Base-by-base conservation (phyloP, 441 rosid genomes). In the Sinapis alba region DNA sequence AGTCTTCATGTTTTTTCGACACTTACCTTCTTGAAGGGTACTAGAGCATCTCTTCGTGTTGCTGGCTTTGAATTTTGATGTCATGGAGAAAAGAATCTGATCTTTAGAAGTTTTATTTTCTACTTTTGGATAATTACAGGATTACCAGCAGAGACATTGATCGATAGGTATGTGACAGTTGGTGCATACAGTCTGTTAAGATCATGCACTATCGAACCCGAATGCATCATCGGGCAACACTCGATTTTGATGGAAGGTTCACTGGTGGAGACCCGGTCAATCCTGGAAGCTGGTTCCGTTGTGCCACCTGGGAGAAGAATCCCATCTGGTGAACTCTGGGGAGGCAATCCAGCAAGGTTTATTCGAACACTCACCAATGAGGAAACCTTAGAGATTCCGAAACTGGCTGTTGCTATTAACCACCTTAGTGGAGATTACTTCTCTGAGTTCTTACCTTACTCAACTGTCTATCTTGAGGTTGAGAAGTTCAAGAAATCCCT, bases 241-340 rank as follows among this genome's bases (percentile, higher is more conserved):
- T 96, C 99, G 6, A 93, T 91, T 74, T 93, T 96, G 26, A 93
- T 93, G 97, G 99, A 96, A 86, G 98, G 99, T 61, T 96, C 99
- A 16, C 78, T 96, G 80, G 91, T 96, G 7, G 99, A 96, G 84
- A 91, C 94, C 1, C 93, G 88, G 23, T 84, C 99, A 11, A 96
- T 96, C 68, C 86, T 96, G n/a, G 99, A 96, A 85, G 99, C 99
- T 9, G 99, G 98, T 15, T 91, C 99, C 3, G 96, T 96, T 62
- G 84, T 96, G 34, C 98, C 97, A 64, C 99, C 99, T 20, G 98
- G 98, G 19, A 87, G 99, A 77, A 86, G 97, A 85, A 93, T 96
- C 69, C 99, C 98, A 61, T 86, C 94, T 0, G 97, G 99, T 58
- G 98, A 96, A 77, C 96, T 93, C 27, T 96, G 97, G 99, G 98